Conservation (phyloP, 768 basidiomycete genomes). For the Austroboletus festivus region DNA sequence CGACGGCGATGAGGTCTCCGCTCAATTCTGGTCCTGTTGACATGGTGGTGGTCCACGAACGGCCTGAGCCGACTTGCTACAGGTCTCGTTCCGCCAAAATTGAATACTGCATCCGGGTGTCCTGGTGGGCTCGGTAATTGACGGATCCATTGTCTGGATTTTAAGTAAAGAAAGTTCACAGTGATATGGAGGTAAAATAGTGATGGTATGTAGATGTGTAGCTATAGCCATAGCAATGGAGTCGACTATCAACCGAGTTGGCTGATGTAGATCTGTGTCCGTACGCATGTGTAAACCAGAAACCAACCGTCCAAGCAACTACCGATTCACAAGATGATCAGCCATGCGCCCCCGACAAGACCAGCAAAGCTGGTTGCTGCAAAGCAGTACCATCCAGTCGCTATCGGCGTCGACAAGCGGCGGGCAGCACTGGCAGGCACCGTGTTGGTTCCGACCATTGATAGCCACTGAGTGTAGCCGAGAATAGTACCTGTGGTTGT, state of each 20-base stretch:
- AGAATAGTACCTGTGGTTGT: constrained; percentile 30
- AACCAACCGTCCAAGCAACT: constrained; percentile 9
- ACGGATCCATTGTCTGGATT: constrained; percentile 7
- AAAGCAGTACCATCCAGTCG: constrained; percentile 29
- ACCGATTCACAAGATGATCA: constrained; percentile 23
- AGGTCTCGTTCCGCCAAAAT: no score
- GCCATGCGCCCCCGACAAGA: constrained; percentile 31
- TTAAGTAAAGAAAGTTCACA: constrained; percentile 13
- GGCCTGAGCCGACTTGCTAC: no score
- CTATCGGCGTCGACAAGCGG: constrained; percentile 16
- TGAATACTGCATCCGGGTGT: no score
- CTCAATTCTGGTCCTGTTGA: constrained; percentile 15
- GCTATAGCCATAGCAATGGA: constrained; percentile 8
- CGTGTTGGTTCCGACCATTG: constrained; percentile 31
- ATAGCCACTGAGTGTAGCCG: constrained; percentile 28
- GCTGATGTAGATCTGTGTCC: constrained; percentile 7
- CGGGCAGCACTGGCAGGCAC: constrained; percentile 24
- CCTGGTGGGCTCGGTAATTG: no score
- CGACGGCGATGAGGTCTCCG: constrained; percentile 43
- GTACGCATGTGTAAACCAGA: constrained; percentile 1
- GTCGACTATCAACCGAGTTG: not conserved
- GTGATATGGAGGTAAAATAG: constrained; percentile 9
- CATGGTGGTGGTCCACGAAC: constrained; percentile 19
- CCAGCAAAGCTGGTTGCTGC: constrained; percentile 22
- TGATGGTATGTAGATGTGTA: constrained; percentile 14